Evolutionary conservation across 345 rosid genomes (phyloP), one percentile per base, ranked within the genome.

Genomic region (Brassica napus): DNA sequence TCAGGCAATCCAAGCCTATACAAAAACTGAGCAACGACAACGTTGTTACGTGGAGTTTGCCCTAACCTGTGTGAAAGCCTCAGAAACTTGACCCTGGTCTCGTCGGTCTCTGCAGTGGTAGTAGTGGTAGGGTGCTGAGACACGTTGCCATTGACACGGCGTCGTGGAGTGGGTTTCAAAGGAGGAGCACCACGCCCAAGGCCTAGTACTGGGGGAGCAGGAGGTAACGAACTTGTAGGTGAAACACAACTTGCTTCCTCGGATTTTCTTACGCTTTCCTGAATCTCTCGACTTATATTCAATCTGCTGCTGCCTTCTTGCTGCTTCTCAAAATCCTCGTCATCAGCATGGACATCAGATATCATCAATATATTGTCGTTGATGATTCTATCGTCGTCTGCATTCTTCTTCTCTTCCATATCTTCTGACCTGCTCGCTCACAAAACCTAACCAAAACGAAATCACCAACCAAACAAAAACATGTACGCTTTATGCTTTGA

Each of bases 11-110:
- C 23, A 21, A 21, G 23, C 23, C 23, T 21, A 21, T 21, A 21
- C 23, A 21, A 21, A 21, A 21, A 21, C 23, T 21, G 23, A 21
- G 23, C 23, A 21, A 21, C 23, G 1, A 21, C 23, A 21, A 21
- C 23, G 23, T 21, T 21, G 23, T 21, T 21, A 21, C 23, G 23
- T 21, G 23, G 23, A 21, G 23, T 21, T 21, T 21, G 23, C 23
- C 23, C 23, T 21, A 21, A 21, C 0, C 23, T 21, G 23, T 21
- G 23, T 21, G 23, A 21, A 21, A 21, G 23, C 23, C 23, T 21
- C 23, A 21, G 23, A 21, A 96, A 96, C 77, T 96, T 93, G 39
- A 96, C 97, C 81, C 98, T 87, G 72, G 92, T 90, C 83, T 93
- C 98, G 68, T 89, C 94, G 2, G 85, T 74, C 81, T 90, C 98